phyloP scores from a whole-genome alignment of 2,329 filamentous ascomycete genomes.

The Epichloe uncinata region DNA sequence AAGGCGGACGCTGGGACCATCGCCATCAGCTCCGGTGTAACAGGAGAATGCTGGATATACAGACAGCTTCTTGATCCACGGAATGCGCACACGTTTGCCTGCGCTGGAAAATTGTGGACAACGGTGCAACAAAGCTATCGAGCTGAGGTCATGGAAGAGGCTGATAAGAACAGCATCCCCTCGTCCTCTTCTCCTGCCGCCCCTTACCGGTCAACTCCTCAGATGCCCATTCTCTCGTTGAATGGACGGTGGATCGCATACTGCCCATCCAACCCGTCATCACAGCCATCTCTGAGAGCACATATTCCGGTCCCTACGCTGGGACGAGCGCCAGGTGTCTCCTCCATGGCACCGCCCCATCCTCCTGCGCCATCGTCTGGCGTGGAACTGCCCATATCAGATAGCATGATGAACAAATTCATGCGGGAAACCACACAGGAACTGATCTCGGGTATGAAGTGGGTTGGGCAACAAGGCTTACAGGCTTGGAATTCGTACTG shows the following conservation, averaged over 20 bases:
- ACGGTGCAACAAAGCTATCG: slow-evolving; percentile 52
- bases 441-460: slow-evolving; percentile 59
- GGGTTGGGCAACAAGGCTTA: slow-evolving; percentile 63
- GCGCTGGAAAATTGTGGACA: slow-evolving; percentile 87
- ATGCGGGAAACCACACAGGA: slow-evolving; percentile 71
- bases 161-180: slow-evolving; percentile 25
- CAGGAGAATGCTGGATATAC: slow-evolving; percentile 79
- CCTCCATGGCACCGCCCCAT: slow-evolving; percentile 53
- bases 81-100: slow-evolving; percentile 40
- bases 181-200: slow-evolving; percentile 16
- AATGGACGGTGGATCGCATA: slow-evolving; percentile 67
- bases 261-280: slow-evolving; percentile 58
- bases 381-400: slow-evolving; percentile 58
- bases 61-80: slow-evolving; percentile 31
- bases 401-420: slow-evolving; percentile 61
- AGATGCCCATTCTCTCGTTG: slow-evolving; percentile 54
- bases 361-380: slow-evolving; percentile 53
- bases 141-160: slow-evolving; percentile 33
- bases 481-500: slow-evolving; percentile 74
- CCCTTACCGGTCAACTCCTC: slow-evolving; percentile 26
- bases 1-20: slow-evolving; percentile 60
- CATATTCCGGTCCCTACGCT: slow-evolving; percentile 42
- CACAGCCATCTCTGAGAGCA: slow-evolving; percentile 56
- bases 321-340: slow-evolving; percentile 41
- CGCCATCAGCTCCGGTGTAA: slow-evolving; percentile 63